Evolutionary conservation across 1,284 basidiomycete genomes (phyloP).

Genomic region (Rhodotorula sp.): DNA sequence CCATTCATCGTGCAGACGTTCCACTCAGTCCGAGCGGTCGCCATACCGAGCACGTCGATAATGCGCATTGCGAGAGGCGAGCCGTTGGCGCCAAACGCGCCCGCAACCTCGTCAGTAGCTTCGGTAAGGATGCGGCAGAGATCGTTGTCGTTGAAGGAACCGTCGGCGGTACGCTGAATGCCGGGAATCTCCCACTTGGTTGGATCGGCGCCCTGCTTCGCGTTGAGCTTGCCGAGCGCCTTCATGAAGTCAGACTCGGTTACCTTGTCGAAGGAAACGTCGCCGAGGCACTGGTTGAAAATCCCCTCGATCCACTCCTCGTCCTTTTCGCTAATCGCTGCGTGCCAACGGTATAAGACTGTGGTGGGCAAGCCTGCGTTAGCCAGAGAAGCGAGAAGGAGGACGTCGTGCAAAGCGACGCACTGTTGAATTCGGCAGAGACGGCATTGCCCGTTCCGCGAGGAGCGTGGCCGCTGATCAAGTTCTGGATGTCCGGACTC

Average conservation of each 20-base stretch:
- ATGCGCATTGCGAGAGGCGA: slow-evolving; percentile 80
- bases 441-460: slow-evolving; percentile 64
- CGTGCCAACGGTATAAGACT: slow-evolving; percentile 62
- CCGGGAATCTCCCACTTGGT: not conserved
- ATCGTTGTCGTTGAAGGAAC: slow-evolving; percentile 54
- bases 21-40: slow-evolving; percentile 56
- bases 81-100: slow-evolving; percentile 58
- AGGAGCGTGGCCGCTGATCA: slow-evolving; percentile 57
- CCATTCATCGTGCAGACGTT: slow-evolving; percentile 74
- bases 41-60: slow-evolving; percentile 47
- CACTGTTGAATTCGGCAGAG: slow-evolving; percentile 66
- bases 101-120: slow-evolving; percentile 70
- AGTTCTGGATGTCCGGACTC: slow-evolving; percentile 63
- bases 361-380: not conserved
- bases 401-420: not conserved
- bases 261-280: slow-evolving; percentile 59
- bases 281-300: slow-evolving; percentile 55
- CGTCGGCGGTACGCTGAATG: not conserved
- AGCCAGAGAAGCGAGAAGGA: not conserved
- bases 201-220: not conserved
- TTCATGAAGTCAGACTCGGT: slow-evolving; percentile 62
- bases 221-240: not conserved
- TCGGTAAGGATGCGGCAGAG: slow-evolving; percentile 65
- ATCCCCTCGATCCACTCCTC: slow-evolving; percentile 60
- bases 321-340: slow-evolving; percentile 67